Percentiles rank a stretch among this genome's conserved stretches.
These are phyloP conservation scores for Microdochium nivale DNA, from an alignment of 2,329 filamentous ascomycete species.

Conservation along the genomic window DNA sequence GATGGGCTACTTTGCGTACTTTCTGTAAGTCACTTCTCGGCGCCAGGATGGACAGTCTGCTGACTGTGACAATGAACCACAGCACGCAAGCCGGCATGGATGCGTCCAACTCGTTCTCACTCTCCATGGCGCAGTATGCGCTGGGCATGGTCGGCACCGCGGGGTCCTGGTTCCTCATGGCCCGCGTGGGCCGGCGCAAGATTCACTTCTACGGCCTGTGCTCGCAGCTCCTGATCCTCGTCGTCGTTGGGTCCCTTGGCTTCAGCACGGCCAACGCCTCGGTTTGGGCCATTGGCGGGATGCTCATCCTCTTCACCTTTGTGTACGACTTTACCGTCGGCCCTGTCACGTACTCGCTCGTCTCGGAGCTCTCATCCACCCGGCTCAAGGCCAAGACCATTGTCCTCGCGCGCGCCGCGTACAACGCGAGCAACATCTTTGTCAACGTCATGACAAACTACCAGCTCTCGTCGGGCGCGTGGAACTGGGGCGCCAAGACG, in stretches of 20 bases:
- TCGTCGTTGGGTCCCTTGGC: slow-evolving; percentile 30
- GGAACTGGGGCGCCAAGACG: slow-evolving; percentile 38
- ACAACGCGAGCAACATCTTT: slow-evolving; percentile 41
- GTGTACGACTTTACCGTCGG: slow-evolving; percentile 47
- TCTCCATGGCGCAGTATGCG: slow-evolving; percentile 38
- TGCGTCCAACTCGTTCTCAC: slow-evolving; percentile 30
- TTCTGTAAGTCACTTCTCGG: slow-evolving; percentile 21
- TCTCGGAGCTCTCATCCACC: slow-evolving; percentile 44
- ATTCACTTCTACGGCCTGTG: slow-evolving; percentile 38
- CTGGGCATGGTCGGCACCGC: slow-evolving; percentile 42
- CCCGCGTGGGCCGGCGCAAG: slow-evolving; percentile 37
- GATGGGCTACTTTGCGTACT: slow-evolving; percentile 40
- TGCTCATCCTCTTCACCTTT: slow-evolving; percentile 44
- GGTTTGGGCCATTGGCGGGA: slow-evolving; percentile 32
- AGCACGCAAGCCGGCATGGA: slow-evolving; percentile 36
- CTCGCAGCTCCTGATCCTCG: slow-evolving; percentile 27
- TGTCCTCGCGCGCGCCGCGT: slow-evolving; percentile 37
- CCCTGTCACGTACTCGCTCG: slow-evolving; percentile 41
- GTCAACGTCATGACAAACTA: slow-evolving; percentile 40
- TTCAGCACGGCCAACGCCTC: slow-evolving; percentile 23
- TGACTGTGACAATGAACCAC: neutral
- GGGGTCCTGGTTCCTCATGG: slow-evolving; percentile 41
- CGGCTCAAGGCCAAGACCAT: slow-evolving; percentile 47
- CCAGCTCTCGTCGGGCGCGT: slow-evolving; percentile 34
- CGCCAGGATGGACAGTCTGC: no score